A percentile compares a stretch with the other conserved stretches of the same genome.
These are phyloP conservation scores for Maudiozyma humilis DNA, from an alignment of 1,139 yeast genomes.

Conservation along the genomic window DNA sequence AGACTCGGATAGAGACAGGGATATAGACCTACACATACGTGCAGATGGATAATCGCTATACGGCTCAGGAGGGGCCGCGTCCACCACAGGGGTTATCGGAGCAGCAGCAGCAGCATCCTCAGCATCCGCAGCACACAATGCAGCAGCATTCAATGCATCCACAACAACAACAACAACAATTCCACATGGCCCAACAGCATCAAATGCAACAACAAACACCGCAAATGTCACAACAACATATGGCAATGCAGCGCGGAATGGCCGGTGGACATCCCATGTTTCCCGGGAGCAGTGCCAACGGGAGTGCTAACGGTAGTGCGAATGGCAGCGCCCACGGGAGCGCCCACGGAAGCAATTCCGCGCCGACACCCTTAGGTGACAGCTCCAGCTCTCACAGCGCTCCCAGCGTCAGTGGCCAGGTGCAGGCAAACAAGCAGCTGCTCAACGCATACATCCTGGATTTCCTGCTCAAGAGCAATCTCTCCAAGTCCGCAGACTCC, in stretches of 20 bases:
- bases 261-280: not conserved
- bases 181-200: constrained; percentile 2
- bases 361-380: no score
- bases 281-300: no score
- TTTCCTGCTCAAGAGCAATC: constrained; percentile 66
- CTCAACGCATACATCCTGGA: constrained; percentile 84
- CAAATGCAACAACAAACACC: constrained; percentile 1
- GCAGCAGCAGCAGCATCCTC: not conserved
- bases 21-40: no score
- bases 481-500: constrained; percentile 63
- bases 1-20: no score
- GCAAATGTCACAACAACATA: not conserved
- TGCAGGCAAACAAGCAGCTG: constrained; percentile 32
- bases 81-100: not conserved
- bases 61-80: not conserved
- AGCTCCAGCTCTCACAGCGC: no score
- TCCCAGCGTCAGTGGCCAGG: constrained; percentile 1
- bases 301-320: no score
- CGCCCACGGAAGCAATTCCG: not conserved
- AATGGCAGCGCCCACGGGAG: not conserved
- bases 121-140: not conserved
- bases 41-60: constrained; percentile 1
- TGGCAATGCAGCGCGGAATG: not conserved
- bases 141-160: not conserved
- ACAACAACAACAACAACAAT: constrained; percentile 6